Evolutionary conservation across 177 flowering plant genomes (phyloP), one percentile per base, ranked within the genome.

Genomic region (Vitis hybrid): DNA sequence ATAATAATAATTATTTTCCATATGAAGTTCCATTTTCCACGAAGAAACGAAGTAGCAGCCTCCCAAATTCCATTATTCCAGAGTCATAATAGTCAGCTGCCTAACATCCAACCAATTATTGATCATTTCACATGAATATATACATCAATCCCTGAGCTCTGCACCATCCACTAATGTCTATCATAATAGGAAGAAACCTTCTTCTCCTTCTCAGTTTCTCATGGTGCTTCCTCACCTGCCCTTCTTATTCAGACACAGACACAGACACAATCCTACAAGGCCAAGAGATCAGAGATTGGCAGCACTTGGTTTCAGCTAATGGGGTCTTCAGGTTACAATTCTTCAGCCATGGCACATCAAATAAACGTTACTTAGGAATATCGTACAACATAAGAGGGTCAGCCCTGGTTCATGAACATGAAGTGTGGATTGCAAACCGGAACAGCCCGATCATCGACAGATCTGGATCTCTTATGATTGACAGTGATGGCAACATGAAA

Each of bases 291-390:
- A 57, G 13, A 12, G 55, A 68, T 20, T 19, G 65, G 5, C 54
- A 67, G 17, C 18, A 28, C n/a, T 44, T 76, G 66, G 22, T 68
- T 44, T 77, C 79, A 28, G 62, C 73, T 9, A 20, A 38, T 12
- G 75, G 66, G 10, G 49, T 17, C 24, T 77, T 77, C 67, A 72
- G 33, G 20, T 54, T 77, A 59, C 67, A 63, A 59, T 77, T 77
- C 73, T 72, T 64, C 66, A 72, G 10, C 49, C 55, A 58, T 11
- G 52, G 7, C 2, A 11, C 3, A 11, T 38, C 19, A 2, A 7
- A 12, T 3, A 19, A 4, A 2, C 22, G 51, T 6, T 74, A 64
- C 24, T 20, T 69, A 14, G 73, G 68, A 58, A 64, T 74, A 24
- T 57, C 52, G 59, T 63, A 64, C 44, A 20, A 50, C 18, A 4